Conservation (phyloP, 495 filamentous ascomycete species). For the Trichodelitschia bisporula region DNA sequence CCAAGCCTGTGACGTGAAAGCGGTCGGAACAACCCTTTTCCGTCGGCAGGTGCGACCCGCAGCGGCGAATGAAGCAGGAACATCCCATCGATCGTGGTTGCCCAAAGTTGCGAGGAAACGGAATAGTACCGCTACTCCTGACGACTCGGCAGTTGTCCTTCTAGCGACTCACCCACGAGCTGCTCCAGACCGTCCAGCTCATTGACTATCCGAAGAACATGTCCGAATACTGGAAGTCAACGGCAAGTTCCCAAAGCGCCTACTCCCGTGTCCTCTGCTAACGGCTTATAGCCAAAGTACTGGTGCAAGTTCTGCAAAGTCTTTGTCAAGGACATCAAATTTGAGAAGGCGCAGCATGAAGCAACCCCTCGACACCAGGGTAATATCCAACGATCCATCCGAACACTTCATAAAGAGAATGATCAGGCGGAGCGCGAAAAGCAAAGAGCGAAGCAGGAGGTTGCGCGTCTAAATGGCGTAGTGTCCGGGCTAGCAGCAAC, state of each 20-base stretch:
- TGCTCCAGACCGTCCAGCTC: no score
- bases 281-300: constrained; percentile 37
- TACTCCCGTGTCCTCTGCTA: not conserved
- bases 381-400: constrained; percentile 69
- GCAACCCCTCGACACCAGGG: constrained; percentile 70
- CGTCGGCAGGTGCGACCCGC: no score
- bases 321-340: constrained; percentile 76
- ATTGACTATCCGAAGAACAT: no score
- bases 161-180: no score
- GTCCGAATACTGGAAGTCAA: constrained; percentile 99
- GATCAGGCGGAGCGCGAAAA: constrained; percentile 56
- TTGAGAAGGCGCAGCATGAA: constrained; percentile 80
- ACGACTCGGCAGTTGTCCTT: no score
- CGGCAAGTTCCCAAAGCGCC: constrained; percentile 20
- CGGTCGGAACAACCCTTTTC: no score
- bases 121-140: no score
- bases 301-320: constrained; percentile 95
- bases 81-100: no score
- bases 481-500: constrained; percentile 20
- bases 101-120: no score
- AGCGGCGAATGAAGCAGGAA: no score
- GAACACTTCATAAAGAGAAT: constrained; percentile 61
- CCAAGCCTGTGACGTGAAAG: no score
- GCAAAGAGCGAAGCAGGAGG: constrained; percentile 59
- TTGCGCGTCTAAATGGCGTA: constrained; percentile 63